phyloP scores from a whole-genome alignment of 73 alveolate genomes.

The Paramecium tetraurelia region DNA sequence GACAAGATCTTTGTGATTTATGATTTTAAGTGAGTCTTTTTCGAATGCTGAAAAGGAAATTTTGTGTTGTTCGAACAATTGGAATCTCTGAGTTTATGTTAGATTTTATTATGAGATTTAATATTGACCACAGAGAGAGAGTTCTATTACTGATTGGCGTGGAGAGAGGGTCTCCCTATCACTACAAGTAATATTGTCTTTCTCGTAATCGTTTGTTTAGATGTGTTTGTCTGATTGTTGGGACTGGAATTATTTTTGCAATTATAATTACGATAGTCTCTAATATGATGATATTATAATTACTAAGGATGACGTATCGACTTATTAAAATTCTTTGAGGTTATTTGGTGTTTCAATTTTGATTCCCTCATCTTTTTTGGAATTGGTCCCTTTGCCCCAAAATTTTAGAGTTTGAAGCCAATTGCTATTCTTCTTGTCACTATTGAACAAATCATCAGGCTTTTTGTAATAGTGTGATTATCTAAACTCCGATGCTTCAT shows the following conservation, averaged over 20 bases:
- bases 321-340: not conserved
- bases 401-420: not conserved
- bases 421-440: not conserved
- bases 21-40: constrained; percentile 81
- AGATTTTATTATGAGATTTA: not conserved
- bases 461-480: not conserved
- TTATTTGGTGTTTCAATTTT: not conserved
- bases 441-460: not conserved
- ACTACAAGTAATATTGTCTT: not conserved
- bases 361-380: not conserved
- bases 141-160: not conserved
- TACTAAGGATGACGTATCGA: not conserved
- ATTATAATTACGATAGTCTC: not conserved
- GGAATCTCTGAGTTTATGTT: constrained; percentile 15
- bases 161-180: not conserved
- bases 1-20: constrained; percentile 80
- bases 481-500: not conserved
- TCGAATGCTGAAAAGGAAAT: constrained; percentile 73
- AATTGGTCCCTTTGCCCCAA: not conserved
- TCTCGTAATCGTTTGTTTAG: not conserved
- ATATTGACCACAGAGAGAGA: not conserved
- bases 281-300: not conserved
- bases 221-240: not conserved
- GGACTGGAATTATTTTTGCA: not conserved
- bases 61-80: constrained; percentile 71